phyloP scores from a whole-genome alignment of 352 stramenopile species.

The Phytophthora gonapodyides region DNA sequence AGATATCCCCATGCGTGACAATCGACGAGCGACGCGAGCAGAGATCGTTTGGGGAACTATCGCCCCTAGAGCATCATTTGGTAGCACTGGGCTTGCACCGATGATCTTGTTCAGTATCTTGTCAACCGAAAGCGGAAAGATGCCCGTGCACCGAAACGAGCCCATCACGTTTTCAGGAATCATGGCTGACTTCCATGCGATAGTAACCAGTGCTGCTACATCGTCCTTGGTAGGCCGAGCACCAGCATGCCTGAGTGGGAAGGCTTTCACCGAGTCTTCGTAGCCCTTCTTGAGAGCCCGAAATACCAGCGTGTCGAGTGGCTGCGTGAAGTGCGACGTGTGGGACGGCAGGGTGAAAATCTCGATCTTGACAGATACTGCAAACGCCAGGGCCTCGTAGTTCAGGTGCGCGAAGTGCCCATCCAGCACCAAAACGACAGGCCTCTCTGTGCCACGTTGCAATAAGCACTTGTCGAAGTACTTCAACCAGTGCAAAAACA shows the following conservation, averaged over 20 bases:
- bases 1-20: too few relatives aligned
- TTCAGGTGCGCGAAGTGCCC: slow-evolving; percentile 4
- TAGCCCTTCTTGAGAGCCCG: background rate
- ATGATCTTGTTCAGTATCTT: too few relatives aligned
- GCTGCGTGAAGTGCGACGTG: slow-evolving; percentile 2
- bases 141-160: too few relatives aligned
- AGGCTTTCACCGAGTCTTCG: background rate
- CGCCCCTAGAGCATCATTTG: too few relatives aligned
- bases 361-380: background rate
- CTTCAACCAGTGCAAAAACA: background rate
- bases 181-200: too few relatives aligned
- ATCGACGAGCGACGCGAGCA: too few relatives aligned
- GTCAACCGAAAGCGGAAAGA: too few relatives aligned
- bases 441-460: background rate
- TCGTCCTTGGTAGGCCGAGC: background rate
- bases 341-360: background rate
- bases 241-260: background rate
- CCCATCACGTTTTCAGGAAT: too few relatives aligned
- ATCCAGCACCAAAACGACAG: background rate
- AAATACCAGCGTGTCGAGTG: background rate
- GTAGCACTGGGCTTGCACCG: too few relatives aligned
- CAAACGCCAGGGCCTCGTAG: background rate
- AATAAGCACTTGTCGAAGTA: background rate
- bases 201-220: background rate
- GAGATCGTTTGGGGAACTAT: too few relatives aligned